phyloP scores from a whole-genome alignment of 768 basidiomycete genomes.

The Kwoniella botswanensis region DNA sequence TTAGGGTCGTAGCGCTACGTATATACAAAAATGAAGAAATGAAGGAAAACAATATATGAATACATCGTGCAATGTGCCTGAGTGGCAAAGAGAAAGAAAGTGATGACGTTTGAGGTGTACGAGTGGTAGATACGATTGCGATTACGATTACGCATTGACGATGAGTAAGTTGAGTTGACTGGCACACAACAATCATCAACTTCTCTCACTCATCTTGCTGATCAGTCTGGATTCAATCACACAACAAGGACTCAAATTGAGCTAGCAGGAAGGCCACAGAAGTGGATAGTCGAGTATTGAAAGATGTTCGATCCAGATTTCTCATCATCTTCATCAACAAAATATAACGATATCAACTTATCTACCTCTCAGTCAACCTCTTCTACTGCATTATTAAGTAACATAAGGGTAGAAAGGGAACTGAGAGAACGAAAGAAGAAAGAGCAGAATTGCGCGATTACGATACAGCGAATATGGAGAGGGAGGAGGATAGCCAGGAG shows the following conservation, averaged over 20 bases:
- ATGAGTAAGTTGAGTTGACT: background rate
- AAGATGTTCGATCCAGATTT: slow-evolving; percentile 24
- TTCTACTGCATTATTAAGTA: slow-evolving; percentile 39
- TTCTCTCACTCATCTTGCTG: too few relatives aligned
- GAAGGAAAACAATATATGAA: background rate
- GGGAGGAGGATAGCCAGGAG: slow-evolving; percentile 30
- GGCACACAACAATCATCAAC: background rate
- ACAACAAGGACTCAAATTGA: background rate
- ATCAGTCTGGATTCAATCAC: background rate
- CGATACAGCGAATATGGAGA: slow-evolving; percentile 52
- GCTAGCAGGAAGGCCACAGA: background rate
- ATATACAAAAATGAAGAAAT: background rate
- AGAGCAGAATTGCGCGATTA: slow-evolving; percentile 35
- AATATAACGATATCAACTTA: slow-evolving; percentile 48
- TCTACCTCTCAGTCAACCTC: slow-evolving; percentile 49
- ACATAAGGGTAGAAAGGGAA: slow-evolving; percentile 47
- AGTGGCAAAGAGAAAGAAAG: slow-evolving; percentile 5
- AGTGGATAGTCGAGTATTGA: background rate
- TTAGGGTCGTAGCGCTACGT: background rate
- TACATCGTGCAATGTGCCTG: background rate
- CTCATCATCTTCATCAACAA: slow-evolving; percentile 6
- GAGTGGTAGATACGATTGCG: background rate
- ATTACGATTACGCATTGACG: background rate
- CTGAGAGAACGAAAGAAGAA: slow-evolving; percentile 39
- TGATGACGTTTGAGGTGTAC: slow-evolving; percentile 8